Percentiles rank a stretch among this genome's conserved stretches.
Evolutionary conservation across 768 basidiomycete genomes (phyloP).

Genomic region (Leccinum rimulosum): DNA sequence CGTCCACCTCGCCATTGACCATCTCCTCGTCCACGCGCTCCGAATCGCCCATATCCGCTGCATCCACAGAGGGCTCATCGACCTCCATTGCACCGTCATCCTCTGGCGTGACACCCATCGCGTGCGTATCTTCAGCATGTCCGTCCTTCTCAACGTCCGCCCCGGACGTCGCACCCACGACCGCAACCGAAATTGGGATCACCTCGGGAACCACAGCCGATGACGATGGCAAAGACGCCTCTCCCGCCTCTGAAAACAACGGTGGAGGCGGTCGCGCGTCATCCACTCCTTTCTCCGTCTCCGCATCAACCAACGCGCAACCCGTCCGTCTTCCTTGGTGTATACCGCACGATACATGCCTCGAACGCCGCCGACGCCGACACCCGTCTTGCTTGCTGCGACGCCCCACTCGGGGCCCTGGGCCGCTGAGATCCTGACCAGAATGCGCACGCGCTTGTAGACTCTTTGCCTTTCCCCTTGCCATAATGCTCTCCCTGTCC

Average conservation of each 20-base stretch:
- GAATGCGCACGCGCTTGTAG: not conserved
- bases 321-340: not conserved
- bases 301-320: not conserved
- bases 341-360: slow-evolving; percentile 17
- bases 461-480: not conserved
- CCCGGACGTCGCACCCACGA: not conserved
- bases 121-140: not conserved
- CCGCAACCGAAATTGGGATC: not conserved
- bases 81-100: not conserved
- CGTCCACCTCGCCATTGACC: slow-evolving; percentile 8
- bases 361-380: slow-evolving; percentile 17
- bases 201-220: not conserved
- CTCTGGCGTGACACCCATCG: not conserved
- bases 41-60: not conserved
- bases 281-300: not conserved
- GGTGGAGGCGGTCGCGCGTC: not conserved
- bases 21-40: not conserved
- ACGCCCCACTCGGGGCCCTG: not conserved
- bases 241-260: not conserved
- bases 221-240: not conserved
- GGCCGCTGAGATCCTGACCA: not conserved
- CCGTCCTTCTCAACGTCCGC: not conserved
- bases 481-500: not conserved
- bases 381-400: slow-evolving; percentile 6
- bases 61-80: not conserved